Percentiles rank a stretch among this genome's conserved stretches.
These are phyloP conservation scores for Termitomyces sp. DNA, from an alignment of 768 basidiomycete genomes.

Conservation along the genomic window DNA sequence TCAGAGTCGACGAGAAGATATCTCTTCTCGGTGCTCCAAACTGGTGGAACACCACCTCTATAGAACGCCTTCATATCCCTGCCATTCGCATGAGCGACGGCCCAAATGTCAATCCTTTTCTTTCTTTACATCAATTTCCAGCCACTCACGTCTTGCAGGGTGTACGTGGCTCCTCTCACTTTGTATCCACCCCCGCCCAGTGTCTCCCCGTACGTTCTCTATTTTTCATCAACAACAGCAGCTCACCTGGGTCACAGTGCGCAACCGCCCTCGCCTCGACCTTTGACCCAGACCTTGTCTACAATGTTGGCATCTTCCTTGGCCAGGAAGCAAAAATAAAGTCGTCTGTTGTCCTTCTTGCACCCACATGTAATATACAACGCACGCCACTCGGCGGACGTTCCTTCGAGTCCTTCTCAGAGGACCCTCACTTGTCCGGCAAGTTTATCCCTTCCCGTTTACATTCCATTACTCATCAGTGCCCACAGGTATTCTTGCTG, in stretches of 20 bases:
- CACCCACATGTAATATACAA: conserved; percentile 76
- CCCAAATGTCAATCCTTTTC: conserved; percentile 43
- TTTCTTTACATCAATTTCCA: background rate
- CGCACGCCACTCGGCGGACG: conserved; percentile 58
- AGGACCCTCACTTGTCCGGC: conserved; percentile 68
- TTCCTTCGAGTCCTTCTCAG: conserved; percentile 70
- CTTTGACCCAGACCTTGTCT: conserved; percentile 58
- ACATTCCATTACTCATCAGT: background rate
- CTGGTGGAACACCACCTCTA: conserved; percentile 66
- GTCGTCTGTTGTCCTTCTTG: conserved; percentile 59
- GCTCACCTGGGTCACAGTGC: conserved; percentile 29
- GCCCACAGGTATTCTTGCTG: conserved; percentile 49
- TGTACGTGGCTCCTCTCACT: conserved; percentile 63
- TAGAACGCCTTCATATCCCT: conserved; percentile 59
- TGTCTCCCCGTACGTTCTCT: conserved; percentile 51
- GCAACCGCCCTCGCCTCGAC: conserved; percentile 70
- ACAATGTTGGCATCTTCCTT: conserved; percentile 53
- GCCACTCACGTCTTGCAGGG: conserved; percentile 38
- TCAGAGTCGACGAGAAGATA: conserved; percentile 63
- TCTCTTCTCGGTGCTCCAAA: conserved; percentile 59
- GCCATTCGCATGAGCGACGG: conserved; percentile 71
- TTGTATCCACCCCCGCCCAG: conserved; percentile 60
- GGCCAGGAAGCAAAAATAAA: conserved; percentile 65
- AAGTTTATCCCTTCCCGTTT: background rate
- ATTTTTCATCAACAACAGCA: background rate